Percentiles rank a stretch among this genome's conserved stretches.
These are phyloP conservation scores for Aureobasidium vineae DNA, from an alignment of 2,329 filamentous ascomycete species.

Conservation along the genomic window DNA sequence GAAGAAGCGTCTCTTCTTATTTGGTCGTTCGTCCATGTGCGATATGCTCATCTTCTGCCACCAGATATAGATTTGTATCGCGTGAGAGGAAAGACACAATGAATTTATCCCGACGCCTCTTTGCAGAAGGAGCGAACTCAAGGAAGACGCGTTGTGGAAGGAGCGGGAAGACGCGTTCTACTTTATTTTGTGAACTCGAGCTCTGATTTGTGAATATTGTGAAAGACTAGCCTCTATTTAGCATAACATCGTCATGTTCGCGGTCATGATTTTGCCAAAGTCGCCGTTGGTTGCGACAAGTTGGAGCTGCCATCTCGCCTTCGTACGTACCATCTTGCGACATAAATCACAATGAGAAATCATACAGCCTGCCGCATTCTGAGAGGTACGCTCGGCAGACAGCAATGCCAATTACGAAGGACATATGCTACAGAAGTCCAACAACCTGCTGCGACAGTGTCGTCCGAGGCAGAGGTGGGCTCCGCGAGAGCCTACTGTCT, in stretches of 20 bases:
- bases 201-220: neutral
- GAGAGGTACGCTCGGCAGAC: neutral
- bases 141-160: constrained; percentile 29
- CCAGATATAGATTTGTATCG: neutral
- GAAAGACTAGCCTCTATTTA: constrained; percentile 3
- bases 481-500: constrained; percentile 59
- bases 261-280: neutral
- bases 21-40: constrained; percentile 54
- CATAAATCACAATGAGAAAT: neutral
- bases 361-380: constrained; percentile 2
- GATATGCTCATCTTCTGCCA: constrained; percentile 33
- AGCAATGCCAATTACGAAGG: neutral
- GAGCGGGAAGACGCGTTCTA: constrained; percentile 11
- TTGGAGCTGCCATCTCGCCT: neutral
- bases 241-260: constrained; percentile 11
- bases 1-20: constrained; percentile 64
- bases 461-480: constrained; percentile 48
- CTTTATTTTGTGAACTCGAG: neutral
- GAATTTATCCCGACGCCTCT: neutral
- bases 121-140: neutral
- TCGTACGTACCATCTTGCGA: neutral
- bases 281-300: neutral
- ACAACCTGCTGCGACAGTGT: constrained; percentile 32
- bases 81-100: neutral
- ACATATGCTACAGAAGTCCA: constrained; percentile 21